These are phyloP conservation scores for Blastobotrys arbuscula DNA, from an alignment of 1,139 yeast species.

Conservation along the genomic window DNA sequence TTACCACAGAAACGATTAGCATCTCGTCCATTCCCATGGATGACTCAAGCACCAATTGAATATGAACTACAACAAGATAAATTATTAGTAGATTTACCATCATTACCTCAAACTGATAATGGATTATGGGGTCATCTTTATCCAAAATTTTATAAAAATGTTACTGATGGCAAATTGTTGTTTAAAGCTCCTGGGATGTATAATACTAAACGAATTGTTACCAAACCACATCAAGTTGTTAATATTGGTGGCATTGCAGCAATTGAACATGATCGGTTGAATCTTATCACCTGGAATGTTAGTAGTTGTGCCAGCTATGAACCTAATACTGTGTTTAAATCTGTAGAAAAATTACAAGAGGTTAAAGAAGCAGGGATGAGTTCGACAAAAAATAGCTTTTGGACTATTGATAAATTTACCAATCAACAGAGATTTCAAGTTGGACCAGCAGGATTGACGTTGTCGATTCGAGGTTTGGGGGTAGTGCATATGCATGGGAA, in stretches of 20 bases:
- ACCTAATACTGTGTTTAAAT: too few species aligned
- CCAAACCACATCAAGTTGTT: constrained; percentile 23
- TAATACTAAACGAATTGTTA: constrained; percentile 20
- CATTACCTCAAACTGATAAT: constrained; percentile 19
- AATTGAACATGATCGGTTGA: constrained; percentile 15
- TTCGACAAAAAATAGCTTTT: not conserved
- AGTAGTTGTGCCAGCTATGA: too few species aligned
- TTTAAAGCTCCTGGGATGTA: constrained; percentile 23
- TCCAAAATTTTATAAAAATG: constrained; percentile 11
- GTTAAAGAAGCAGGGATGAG: constrained; percentile 20
- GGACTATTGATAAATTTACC: not conserved
- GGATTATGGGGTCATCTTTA: constrained; percentile 18
- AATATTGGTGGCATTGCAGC: constrained; percentile 29
- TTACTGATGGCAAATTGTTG: constrained; percentile 1
- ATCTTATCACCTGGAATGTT: constrained; percentile 23
- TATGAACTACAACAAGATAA: constrained; percentile 18
- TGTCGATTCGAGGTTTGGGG: constrained; percentile 67
- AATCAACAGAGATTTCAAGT: not conserved
- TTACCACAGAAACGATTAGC: constrained; percentile 10
- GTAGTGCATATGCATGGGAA: constrained; percentile 59
- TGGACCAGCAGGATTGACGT: constrained; percentile 50
- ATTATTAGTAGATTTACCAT: constrained; percentile 23
- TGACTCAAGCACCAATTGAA: constrained; percentile 22
- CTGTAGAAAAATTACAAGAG: constrained; percentile 31
- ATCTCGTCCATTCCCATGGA: constrained; percentile 21